Evolutionary conservation across 345 rosid species (phyloP), one percentile per base, ranked within the genome.

Genomic region (Anastatica hierochuntica): DNA sequence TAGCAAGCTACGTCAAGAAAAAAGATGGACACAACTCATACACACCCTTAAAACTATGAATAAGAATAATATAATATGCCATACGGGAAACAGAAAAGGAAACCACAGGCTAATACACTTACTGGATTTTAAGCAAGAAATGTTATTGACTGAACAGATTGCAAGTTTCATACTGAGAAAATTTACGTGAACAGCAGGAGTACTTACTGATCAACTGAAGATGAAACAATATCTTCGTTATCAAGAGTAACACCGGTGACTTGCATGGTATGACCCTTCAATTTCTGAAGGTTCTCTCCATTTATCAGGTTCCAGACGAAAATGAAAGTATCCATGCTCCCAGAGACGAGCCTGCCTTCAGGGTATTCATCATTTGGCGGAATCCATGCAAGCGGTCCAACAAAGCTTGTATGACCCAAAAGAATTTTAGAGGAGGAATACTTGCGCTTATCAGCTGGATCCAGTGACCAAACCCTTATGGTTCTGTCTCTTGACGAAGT

Each of bases 361-460:
- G 88, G 89, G 31, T 19, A 72, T 56, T 83, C 83, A 43, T 71
- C 80, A 20, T 74, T 72, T 0, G 85, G 87, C 4, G 81, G 68
- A 72, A 88, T 74, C 90, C 94, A 92, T 1, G 97, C 88, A 76
- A 92, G 58, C 0, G 99, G 99, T 12, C 97, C 99, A n/a, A 88
- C 99, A 23, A 92, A 92, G 78, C 99, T 92, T 2, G 86, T 66
- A 69, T 92, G 99, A 13, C 99, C 99, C 68, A 78, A 24, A 20
- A 92, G 64, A 39, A 80, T 77, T 43, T 78, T 88, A 0, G 79
- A 68, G 4, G 76, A 52, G 13, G 71, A 63, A 59, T 66, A 88
- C 58, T 72, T 76, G 14, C 81, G 76, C 72, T 67, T 72, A 36
- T 85, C 90, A 8, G 83, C 64, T 8, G 76, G 43, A 54, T 81